Evolutionary conservation across 352 stramenopile species (phyloP).

Genomic region (Stephanocyclus meneghinianus): DNA sequence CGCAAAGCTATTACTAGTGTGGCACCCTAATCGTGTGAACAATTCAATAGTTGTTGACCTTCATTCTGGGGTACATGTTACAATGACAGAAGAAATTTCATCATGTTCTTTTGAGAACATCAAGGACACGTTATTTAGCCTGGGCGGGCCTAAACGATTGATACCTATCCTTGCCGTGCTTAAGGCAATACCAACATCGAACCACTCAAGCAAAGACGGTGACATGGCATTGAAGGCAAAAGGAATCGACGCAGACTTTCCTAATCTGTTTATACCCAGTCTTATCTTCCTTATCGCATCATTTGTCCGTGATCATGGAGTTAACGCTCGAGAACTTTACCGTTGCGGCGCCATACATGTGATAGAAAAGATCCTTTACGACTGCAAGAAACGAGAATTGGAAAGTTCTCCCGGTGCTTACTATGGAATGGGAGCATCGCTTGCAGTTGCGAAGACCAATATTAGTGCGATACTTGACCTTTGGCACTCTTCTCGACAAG

Average conservation of each 20-base stretch:
- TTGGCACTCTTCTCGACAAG: slow-evolving; percentile 59
- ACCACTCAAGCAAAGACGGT: background rate
- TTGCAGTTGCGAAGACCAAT: slow-evolving; percentile 31
- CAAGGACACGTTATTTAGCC: slow-evolving; percentile 67
- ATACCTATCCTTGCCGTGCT: slow-evolving; percentile 58
- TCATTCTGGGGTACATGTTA: slow-evolving; percentile 58
- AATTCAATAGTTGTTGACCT: slow-evolving; percentile 60
- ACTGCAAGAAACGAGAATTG: slow-evolving; percentile 54
- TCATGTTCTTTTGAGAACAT: slow-evolving; percentile 63
- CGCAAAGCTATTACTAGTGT: slow-evolving; percentile 74
- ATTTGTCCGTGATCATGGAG: slow-evolving; percentile 70
- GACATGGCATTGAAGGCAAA: background rate
- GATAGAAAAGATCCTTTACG: slow-evolving; percentile 66
- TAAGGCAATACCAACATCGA: background rate
- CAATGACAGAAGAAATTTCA: slow-evolving; percentile 38
- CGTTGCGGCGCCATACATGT: slow-evolving; percentile 75
- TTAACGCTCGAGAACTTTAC: slow-evolving; percentile 75
- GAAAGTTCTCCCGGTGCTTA: slow-evolving; percentile 20
- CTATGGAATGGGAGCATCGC: slow-evolving; percentile 36
- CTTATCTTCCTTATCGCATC: slow-evolving; percentile 66
- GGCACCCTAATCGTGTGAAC: slow-evolving; percentile 65
- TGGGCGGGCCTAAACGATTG: slow-evolving; percentile 69
- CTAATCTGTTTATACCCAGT: slow-evolving; percentile 44
- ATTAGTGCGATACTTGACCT: slow-evolving; percentile 67
- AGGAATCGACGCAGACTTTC: slow-evolving; percentile 38